Evolutionary conservation across 225 moss, liverwort and hornwort species (phyloP), one percentile per base, ranked within the genome.

Genomic region (Pseudoscleropodium purum): DNA sequence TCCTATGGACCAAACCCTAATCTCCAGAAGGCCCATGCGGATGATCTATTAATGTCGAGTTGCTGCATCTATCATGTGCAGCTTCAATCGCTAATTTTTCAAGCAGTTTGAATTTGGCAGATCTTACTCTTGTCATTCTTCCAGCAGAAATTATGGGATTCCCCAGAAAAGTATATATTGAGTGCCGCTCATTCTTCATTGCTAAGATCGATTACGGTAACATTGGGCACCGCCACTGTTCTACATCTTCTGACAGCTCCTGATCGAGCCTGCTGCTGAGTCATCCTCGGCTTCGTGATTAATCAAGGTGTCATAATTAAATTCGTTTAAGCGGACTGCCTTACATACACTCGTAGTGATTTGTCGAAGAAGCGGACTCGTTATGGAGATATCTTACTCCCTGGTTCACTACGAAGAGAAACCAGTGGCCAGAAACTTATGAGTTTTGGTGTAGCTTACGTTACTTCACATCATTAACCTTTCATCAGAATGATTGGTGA

Each of bases 131-230:
- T 84, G 87, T 87, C 89, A 84, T 84, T 80, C 86, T 45, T 92
- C 68, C 84, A 62, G 67, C 81, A 87, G 89, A 86, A 80, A 59
- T 59, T 59, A 59, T 81, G 80, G 59, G 84, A 90, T 75, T 68
- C 89, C 67, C 34, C 47, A 19, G 75, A 91, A 93, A 91, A 88
- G 91, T 93, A 91, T 69, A 93, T 93, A 90, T 79, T 88, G 93
- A 91, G 88, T 93, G 89, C 86, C 93, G 86, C 88, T 89, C 90
- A 91, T 93, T 91, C 91, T 88, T 93, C 88, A 86, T 87, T 88
- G 84, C 83, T 83, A 88, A 87, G 87, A 70, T 56, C 74, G 43
- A 81, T 85, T 89, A 89, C 66, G 79, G 82, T 86, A 89, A 27
- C 73, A 84, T 73, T 83, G 41, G 70, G 85, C 79, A 85, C 81